Conservation (phyloP, 2,329 filamentous ascomycete species). For the Emericellopsis atlantica region DNA sequence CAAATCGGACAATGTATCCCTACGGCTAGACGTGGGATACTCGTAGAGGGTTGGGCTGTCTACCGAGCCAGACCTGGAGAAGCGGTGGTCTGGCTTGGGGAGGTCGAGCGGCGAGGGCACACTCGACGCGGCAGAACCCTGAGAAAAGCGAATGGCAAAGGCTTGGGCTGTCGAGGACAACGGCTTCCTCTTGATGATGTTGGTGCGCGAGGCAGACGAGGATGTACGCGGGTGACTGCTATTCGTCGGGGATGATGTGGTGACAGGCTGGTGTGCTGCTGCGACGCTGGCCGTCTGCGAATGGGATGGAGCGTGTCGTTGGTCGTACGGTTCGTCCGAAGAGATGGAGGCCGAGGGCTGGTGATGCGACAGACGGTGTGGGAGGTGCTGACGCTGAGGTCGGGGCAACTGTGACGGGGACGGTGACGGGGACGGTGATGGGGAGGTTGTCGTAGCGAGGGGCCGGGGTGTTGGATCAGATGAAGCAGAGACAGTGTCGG, state of each 20-base stretch:
- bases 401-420: no score
- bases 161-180: conserved; percentile 42
- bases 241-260: conserved; percentile 1
- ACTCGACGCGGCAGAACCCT: conserved; percentile 7
- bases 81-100: conserved; percentile 37
- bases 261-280: neutral
- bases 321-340: neutral
- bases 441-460: conserved; percentile 4
- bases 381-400: conserved; percentile 1
- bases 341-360: no score
- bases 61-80: conserved; percentile 39
- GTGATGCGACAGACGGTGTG: conserved; percentile 1
- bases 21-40: conserved; percentile 22
- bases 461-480: conserved; percentile 13
- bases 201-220: conserved; percentile 7
- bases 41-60: conserved; percentile 53
- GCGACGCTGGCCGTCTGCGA: conserved; percentile 1
- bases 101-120: conserved; percentile 23
- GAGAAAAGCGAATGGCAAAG: conserved; percentile 24
- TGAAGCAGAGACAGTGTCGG: conserved; percentile 26
- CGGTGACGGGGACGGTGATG: conserved; percentile 2
- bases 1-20: conserved; percentile 1
- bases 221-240: conserved; percentile 3
- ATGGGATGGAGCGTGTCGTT: neutral
- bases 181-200: conserved; percentile 46